Conservation (phyloP, 345 rosid species). For the Geranium brycei region DNA sequence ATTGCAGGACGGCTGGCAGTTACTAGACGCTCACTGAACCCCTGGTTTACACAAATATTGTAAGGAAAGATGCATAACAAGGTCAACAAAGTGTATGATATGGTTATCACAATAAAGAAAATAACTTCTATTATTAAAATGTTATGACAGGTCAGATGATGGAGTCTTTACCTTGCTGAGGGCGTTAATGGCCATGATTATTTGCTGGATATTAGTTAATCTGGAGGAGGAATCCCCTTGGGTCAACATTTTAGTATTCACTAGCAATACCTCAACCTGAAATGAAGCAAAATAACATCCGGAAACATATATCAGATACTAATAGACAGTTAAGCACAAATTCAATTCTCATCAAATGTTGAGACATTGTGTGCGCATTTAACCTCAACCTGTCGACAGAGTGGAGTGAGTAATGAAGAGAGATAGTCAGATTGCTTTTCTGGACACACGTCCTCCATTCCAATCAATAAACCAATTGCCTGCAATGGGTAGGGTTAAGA, state of each 20-base stretch:
- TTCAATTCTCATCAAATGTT: no score
- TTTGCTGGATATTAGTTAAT: conserved; percentile 51
- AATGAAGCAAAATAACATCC: conserved; percentile 15
- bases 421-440: conserved; percentile 89
- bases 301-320: conserved; percentile 8
- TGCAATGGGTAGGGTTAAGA: conserved; percentile 14
- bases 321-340: background rate
- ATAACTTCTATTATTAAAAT: background rate
- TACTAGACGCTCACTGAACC: conserved; percentile 85
- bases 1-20: conserved; percentile 75
- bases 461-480: conserved; percentile 90
- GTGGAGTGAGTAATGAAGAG: conserved; percentile 73
- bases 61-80: conserved; percentile 1
- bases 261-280: conserved; percentile 58
- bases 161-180: conserved; percentile 72
- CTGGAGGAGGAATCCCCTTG: conserved; percentile 42
- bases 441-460: conserved; percentile 67
- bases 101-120: background rate
- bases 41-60: conserved; percentile 34
- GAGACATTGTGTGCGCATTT: background rate
- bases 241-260: conserved; percentile 34
- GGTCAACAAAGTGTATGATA: background rate
- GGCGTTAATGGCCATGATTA: conserved; percentile 78
- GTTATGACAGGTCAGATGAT: background rate
- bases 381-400: conserved; percentile 60